Evolutionary conservation across 345 rosid genomes (phyloP).

Genomic region (Boechera divaricarpa): DNA sequence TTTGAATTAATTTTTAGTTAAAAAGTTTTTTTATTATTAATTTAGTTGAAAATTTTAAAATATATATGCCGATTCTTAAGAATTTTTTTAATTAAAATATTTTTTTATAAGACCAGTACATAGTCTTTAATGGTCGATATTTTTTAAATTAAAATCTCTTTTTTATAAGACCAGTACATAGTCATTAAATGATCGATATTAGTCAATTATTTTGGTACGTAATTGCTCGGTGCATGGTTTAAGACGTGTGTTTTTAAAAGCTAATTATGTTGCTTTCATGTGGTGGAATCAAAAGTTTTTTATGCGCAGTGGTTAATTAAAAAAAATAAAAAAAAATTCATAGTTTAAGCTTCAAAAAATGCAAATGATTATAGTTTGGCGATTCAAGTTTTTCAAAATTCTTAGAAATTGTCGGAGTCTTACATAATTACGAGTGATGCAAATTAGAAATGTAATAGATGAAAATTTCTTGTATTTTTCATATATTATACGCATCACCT

Average conservation of each 20-base stretch:
- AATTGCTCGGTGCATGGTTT: not conserved
- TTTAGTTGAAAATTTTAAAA: too few relatives aligned
- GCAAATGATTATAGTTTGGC: not conserved
- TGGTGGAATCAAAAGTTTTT: not conserved
- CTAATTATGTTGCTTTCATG: not conserved
- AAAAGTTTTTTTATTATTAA: too few relatives aligned
- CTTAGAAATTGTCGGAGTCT: not conserved
- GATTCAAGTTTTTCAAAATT: not conserved
- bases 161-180: not conserved
- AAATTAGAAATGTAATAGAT: not conserved
- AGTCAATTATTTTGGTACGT: not conserved
- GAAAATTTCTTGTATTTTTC: not conserved
- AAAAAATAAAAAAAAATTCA: too few relatives aligned
- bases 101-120: too few relatives aligned
- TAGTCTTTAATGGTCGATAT: too few relatives aligned
- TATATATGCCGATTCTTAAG: too few relatives aligned
- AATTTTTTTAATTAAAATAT: too few relatives aligned
- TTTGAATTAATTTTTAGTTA: too few relatives aligned
- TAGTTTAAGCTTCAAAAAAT: not conserved
- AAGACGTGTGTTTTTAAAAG: slow-evolving; percentile 1
- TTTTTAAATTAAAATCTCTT: not conserved
- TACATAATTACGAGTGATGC: not conserved
- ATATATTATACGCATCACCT: not conserved
- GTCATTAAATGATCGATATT: not conserved
- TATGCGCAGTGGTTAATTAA: not conserved